Conservation (phyloP, 768 basidiomycete genomes). For the Suillus subluteus region DNA sequence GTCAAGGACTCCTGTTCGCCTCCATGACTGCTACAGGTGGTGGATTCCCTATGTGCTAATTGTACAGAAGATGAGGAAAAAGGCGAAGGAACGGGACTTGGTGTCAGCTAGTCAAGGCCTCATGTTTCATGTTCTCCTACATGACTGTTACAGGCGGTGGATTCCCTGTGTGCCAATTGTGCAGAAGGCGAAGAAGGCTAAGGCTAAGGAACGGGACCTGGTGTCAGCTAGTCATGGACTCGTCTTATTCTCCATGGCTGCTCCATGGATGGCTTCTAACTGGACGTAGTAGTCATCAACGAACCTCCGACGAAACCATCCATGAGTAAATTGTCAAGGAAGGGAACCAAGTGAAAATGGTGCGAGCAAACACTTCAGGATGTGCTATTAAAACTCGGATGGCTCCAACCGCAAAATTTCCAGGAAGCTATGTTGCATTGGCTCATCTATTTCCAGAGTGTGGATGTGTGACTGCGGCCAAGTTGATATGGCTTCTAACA, state of each 20-base stretch:
- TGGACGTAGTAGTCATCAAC: background rate
- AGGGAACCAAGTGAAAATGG: background rate
- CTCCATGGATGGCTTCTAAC: background rate
- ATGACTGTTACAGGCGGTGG: background rate
- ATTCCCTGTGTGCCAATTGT: background rate
- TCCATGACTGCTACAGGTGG: background rate
- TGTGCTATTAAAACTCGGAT: too few relatives aligned
- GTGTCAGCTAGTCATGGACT: too few relatives aligned
- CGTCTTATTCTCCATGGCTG: too few relatives aligned
- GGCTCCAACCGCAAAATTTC: too few relatives aligned
- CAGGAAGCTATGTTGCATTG: background rate
- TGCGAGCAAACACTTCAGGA: too few relatives aligned
- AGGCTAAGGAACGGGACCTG: background rate
- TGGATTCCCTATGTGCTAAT: background rate
- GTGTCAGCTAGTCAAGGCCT: too few relatives aligned
- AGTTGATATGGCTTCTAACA: too few relatives aligned
- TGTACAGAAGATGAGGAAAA: slow-evolving; percentile 10
- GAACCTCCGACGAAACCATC: too few relatives aligned
- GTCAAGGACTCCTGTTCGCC: background rate
- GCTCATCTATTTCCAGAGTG: background rate
- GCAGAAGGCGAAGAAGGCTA: slow-evolving; percentile 9
- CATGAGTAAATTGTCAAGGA: too few relatives aligned
- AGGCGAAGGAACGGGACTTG: background rate
- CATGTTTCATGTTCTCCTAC: too few relatives aligned
- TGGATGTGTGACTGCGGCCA: too few relatives aligned